Evolutionary conservation across 805 yeast species (phyloP).

Genomic region (Henningerozyma blattae): DNA sequence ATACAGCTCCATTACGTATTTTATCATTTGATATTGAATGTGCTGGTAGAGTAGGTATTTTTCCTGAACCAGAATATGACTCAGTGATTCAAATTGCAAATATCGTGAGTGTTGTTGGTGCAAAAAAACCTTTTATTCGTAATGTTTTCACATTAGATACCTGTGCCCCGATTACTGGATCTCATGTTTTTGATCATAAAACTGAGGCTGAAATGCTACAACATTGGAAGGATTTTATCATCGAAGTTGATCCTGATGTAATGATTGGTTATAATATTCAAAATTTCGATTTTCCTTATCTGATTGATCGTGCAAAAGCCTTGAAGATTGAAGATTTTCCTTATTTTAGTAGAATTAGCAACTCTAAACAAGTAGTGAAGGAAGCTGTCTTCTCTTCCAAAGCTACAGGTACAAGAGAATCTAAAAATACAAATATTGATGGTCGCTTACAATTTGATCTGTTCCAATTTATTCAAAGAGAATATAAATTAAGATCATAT

Average conservation of each 20-base stretch:
- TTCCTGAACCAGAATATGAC: conserved; percentile 90
- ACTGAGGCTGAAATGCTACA: conserved; percentile 73
- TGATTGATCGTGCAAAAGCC: conserved; percentile 76
- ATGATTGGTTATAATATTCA: conserved; percentile 92
- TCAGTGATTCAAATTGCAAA: conserved; percentile 96
- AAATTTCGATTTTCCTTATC: conserved; percentile 90
- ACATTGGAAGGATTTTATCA: conserved; percentile 80
- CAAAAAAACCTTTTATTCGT: conserved; percentile 73
- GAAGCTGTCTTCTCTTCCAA: conserved; percentile 82
- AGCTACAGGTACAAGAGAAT: conserved; percentile 94
- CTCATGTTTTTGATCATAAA: conserved; percentile 67
- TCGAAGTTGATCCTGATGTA: conserved; percentile 84
- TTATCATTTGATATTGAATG: conserved; percentile 96
- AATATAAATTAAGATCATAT: conserved; percentile 86
- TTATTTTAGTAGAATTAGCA: conserved; percentile 66
- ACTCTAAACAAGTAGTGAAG: conserved; percentile 62
- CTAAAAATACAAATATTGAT: conserved; percentile 82
- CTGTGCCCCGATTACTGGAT: conserved; percentile 89
- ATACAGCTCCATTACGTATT: conserved; percentile 86
- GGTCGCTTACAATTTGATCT: conserved; percentile 94
- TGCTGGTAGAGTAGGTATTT: conserved; percentile 93
- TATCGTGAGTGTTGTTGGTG: conserved; percentile 75
- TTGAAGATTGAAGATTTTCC: conserved; percentile 60
- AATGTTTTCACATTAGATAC: conserved; percentile 89
- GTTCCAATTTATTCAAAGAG: conserved; percentile 87